Evolutionary conservation across 257 asterid genomes (phyloP).

Genomic region (Solanum ossicruentum): DNA sequence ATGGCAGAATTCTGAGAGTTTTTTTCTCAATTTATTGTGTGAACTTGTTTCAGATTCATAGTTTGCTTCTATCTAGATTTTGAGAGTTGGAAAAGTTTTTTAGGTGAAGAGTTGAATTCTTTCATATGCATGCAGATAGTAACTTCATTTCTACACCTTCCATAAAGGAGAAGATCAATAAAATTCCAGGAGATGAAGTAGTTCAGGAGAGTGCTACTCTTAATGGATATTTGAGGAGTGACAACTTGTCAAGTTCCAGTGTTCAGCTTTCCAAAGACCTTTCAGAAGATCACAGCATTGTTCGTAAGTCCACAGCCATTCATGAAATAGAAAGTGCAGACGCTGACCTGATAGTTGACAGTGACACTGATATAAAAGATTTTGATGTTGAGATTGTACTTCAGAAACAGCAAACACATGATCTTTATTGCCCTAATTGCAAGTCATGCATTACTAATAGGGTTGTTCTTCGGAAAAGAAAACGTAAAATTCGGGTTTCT

Average conservation of each 20-base stretch:
- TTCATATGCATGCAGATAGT: conserved; percentile 20
- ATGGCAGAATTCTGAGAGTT: neutral
- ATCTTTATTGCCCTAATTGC: conserved; percentile 85
- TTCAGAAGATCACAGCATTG: conserved; percentile 8
- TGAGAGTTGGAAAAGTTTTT: neutral
- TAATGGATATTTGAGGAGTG: conserved; percentile 13
- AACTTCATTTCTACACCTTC: conserved; percentile 8
- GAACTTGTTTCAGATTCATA: neutral
- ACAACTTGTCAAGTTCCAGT: neutral
- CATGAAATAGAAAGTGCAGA: conserved; percentile 55
- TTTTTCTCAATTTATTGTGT: neutral
- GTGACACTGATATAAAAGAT: conserved; percentile 31
- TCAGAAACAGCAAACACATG: conserved; percentile 63
- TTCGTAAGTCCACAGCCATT: neutral
- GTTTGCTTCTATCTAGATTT: neutral
- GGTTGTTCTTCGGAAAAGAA: conserved; percentile 78
- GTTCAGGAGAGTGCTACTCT: conserved; percentile 12
- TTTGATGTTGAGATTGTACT: conserved; percentile 55
- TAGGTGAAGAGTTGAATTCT: neutral
- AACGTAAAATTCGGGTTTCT: conserved; percentile 33
- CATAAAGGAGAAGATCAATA: conserved; percentile 13
- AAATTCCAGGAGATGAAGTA: conserved; percentile 2
- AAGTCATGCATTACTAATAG: conserved; percentile 80
- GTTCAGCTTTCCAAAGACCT: conserved; percentile 21
- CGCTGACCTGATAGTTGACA: conserved; percentile 24